Conservation (phyloP, 495 filamentous ascomycete genomes). For the Xylaria intraflava region DNA sequence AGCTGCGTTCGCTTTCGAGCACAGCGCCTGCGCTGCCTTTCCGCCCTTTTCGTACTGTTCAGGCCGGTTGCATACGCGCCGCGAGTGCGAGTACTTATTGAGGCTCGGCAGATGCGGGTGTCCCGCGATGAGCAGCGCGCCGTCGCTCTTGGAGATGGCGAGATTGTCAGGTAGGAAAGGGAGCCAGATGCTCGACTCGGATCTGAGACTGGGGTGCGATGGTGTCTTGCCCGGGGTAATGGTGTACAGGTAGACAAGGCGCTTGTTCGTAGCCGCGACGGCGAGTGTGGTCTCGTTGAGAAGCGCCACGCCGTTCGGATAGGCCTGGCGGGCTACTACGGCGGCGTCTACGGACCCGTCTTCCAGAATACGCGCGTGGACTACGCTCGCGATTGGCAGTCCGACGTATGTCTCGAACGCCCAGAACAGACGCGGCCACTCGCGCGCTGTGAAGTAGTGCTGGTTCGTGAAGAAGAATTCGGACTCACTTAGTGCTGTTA, state of each 20-base stretch:
- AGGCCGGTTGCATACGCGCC: conserved; percentile 16
- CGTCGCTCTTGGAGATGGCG: conserved; percentile 25
- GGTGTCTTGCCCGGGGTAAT: not conserved
- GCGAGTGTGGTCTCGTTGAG: conserved; percentile 33
- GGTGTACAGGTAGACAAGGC: conserved; percentile 30
- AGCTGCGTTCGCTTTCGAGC: conserved; percentile 17
- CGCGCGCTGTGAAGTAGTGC: conserved; percentile 34
- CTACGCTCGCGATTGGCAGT: conserved; percentile 28
- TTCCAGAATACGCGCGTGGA: conserved; percentile 30
- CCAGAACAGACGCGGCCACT: conserved; percentile 13
- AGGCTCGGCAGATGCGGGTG: conserved; percentile 31
- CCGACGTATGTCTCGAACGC: conserved; percentile 30
- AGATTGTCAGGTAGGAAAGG: conserved; percentile 37
- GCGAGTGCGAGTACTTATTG: conserved; percentile 13
- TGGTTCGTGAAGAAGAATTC: conserved; percentile 56
- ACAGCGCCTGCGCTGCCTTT: conserved; percentile 16
- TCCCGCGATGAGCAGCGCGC: conserved; percentile 33
- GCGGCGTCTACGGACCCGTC: conserved; percentile 14
- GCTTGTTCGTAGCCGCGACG: conserved; percentile 28
- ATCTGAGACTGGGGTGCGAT: conserved; percentile 14
- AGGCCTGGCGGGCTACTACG: conserved; percentile 9
- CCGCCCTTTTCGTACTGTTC: conserved; percentile 5
- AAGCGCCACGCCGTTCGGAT: conserved; percentile 16
- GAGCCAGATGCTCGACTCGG: conserved; percentile 16
- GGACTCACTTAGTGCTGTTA: conserved; percentile 39